Base-by-base conservation (phyloP, 306 rosid species). In the Ziziphus jujuba region DNA sequence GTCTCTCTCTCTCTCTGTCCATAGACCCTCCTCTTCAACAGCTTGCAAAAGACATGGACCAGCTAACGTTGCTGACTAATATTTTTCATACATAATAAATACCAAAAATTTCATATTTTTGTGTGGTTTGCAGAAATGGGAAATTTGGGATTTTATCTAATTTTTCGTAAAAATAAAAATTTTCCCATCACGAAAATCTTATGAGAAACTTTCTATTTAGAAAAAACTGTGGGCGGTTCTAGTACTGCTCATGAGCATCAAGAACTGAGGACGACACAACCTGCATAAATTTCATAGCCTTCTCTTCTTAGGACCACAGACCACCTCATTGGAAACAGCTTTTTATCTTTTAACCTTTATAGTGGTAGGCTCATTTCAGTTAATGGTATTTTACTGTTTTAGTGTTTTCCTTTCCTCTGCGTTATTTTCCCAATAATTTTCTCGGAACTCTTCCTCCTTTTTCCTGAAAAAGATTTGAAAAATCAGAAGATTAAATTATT, bases 41-140 rank as follows among this genome's bases (percentile, higher is more conserved):
- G 73, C 82, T 77, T 66, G 84, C 79, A 9, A 73, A 55, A 20
- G 75, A 67, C 80, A 69, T 56, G 83, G 69, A 77, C 89, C 89
- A 83, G 65, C 69, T 75, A 35, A 75, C 66, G 24, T 48, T 36
- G 15, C 0, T 6, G 7, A 22, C 17, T 57, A 4, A 21, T n/a
- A n/a, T 7, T 56, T 6, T 63, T 15, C 5, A 43, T 54, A 1
- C 40, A 3, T 5, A 5, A 5, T 16, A 16, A 53, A 20, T 34
- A 22, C 40, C 43, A 2, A 58, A 63, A n/a, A n/a, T n/a, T 59
- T 57, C 44, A 44, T 59, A 33, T 55, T 69, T 72, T 72, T 73
- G 51, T 72, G 79, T 85, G 84, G 82, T 56, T 48, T 48, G 2
- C 73, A 53, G 36, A 61, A 21, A 50, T 56, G 48, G 59, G 71